Conservation (phyloP, 805 yeast genomes). For the Pichia scutulata region DNA sequence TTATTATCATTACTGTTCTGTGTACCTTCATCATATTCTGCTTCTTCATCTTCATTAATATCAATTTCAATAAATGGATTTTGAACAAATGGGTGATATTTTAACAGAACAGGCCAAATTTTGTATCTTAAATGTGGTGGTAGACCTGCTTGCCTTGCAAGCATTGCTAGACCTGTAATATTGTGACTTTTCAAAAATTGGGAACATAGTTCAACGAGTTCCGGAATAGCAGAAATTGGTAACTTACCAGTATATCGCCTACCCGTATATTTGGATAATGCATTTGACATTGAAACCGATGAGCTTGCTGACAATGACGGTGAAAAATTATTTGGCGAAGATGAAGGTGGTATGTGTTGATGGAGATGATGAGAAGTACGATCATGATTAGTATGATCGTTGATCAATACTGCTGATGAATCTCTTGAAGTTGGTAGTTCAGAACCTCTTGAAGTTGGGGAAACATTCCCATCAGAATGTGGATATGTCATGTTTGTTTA, state of each 20-base stretch:
- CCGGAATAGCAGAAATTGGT: slow-evolving; percentile 39
- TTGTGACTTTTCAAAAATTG: slow-evolving; percentile 51
- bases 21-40: slow-evolving; percentile 7
- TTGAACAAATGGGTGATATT: slow-evolving; percentile 77
- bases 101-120: slow-evolving; percentile 79
- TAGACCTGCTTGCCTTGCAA: slow-evolving; percentile 77
- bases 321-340: neutral
- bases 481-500: neutral
- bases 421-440: neutral
- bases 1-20: neutral
- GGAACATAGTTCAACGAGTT: slow-evolving; percentile 47
- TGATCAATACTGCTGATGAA: neutral
- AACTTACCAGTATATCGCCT: slow-evolving; percentile 30
- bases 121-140: slow-evolving; percentile 73
- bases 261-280: slow-evolving; percentile 16
- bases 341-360: neutral
- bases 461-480: neutral
- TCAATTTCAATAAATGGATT: slow-evolving; percentile 69
- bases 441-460: neutral
- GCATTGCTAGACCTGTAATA: slow-evolving; percentile 65
- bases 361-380: neutral
- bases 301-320: slow-evolving; percentile 5
- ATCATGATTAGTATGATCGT: neutral
- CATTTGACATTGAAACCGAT: slow-evolving; percentile 6
- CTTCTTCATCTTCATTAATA: slow-evolving; percentile 29